These are phyloP conservation scores for Heritiera littoralis DNA, from an alignment of 345 rosid genomes.

Conservation along the genomic window DNA sequence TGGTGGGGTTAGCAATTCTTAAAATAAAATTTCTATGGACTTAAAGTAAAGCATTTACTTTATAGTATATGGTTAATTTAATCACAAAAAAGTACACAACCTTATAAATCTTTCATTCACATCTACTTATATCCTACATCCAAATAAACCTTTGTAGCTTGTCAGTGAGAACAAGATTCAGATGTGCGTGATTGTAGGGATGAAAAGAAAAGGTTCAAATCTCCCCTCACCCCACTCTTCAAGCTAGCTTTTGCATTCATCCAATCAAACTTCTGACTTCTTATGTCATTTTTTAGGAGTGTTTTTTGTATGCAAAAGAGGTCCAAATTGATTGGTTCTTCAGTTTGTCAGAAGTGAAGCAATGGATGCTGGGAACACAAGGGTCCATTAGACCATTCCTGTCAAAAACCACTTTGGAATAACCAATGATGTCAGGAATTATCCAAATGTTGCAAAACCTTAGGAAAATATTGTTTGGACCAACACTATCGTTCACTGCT, in stretches of 20 bases:
- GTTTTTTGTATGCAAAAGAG: neutral
- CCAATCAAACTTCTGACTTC: neutral
- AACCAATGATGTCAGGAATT: neutral
- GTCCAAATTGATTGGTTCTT: neutral
- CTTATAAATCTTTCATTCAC: neutral
- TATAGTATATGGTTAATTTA: too few relatives aligned
- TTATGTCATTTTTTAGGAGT: neutral
- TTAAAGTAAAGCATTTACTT: neutral
- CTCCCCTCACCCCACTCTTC: neutral
- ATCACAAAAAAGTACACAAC: too few relatives aligned
- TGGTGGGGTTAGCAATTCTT: neutral
- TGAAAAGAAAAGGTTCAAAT: neutral
- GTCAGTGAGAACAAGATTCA: neutral
- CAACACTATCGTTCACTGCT: neutral
- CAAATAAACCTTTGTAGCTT: too few relatives aligned
- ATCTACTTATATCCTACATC: neutral
- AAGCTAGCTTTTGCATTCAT: neutral
- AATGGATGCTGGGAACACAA: neutral
- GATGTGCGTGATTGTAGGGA: neutral
- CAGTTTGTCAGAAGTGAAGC: neutral
- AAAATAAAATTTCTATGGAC: neutral
- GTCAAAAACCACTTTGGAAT: neutral
- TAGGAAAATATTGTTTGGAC: neutral
- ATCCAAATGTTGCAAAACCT: neutral
- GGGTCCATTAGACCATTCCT: neutral